A percentile compares a stretch with the other conserved stretches of the same genome.
Evolutionary conservation across 2,329 filamentous ascomycete species (phyloP).

Genomic region (Trichoderma simmonsii): DNA sequence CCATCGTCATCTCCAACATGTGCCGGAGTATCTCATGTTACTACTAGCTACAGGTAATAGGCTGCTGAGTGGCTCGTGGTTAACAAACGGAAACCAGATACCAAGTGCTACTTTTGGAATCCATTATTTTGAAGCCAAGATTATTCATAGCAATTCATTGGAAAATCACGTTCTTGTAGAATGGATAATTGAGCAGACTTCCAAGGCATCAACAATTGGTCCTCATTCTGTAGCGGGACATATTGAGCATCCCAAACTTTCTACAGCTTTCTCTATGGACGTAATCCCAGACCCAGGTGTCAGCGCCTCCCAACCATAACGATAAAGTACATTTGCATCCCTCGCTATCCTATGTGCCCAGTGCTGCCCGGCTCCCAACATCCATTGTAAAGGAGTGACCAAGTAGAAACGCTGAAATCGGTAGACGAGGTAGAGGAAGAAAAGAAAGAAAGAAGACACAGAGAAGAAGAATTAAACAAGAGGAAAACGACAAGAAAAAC

Average conservation of each 20-base stretch:
- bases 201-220: not conserved
- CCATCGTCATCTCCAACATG: not conserved
- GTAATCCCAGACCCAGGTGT: slow-evolving; percentile 14
- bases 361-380: slow-evolving; percentile 8
- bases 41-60: too few relatives aligned
- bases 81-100: too few relatives aligned
- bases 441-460: slow-evolving; percentile 13
- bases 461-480: not conserved
- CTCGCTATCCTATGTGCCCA: slow-evolving; percentile 17
- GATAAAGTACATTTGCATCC: slow-evolving; percentile 22
- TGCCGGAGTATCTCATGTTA: not conserved
- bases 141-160: not conserved
- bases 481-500: slow-evolving; percentile 2
- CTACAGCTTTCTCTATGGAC: slow-evolving; percentile 18
- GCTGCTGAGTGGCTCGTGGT: too few relatives aligned
- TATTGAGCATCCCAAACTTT: slow-evolving; percentile 6
- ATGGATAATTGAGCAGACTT: not conserved
- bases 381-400: slow-evolving; percentile 18
- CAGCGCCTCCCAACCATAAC: slow-evolving; percentile 12
- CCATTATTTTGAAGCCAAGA: not conserved
- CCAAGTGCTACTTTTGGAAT: too few relatives aligned
- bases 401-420: slow-evolving; percentile 10
- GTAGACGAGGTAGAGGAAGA: not conserved
- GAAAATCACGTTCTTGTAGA: not conserved
- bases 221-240: slow-evolving; percentile 15